These are phyloP conservation scores for Colletotrichum scovillei DNA, from an alignment of 2,329 filamentous ascomycete genomes.

Conservation along the genomic window DNA sequence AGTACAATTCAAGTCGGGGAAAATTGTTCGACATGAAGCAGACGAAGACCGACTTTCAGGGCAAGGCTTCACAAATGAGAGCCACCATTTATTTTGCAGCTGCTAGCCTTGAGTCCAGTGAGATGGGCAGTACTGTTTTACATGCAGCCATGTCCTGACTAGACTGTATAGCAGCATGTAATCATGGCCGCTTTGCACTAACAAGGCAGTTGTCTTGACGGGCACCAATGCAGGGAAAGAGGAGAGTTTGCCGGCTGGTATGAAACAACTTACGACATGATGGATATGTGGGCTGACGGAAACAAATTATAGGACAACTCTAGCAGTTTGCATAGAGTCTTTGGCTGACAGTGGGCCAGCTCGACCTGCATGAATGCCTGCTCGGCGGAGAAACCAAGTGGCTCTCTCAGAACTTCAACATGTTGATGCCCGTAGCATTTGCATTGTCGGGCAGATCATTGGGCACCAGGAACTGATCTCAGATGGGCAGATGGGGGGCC, in stretches of 20 bases:
- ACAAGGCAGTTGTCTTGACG: not conserved
- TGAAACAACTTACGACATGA: constrained; percentile 1
- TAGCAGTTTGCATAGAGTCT: not conserved
- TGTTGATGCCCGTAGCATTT: not conserved
- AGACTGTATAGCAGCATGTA: not conserved
- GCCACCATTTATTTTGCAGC: too few relatives aligned
- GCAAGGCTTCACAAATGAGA: too few relatives aligned
- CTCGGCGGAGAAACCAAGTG: not conserved
- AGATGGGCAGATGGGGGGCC: not conserved
- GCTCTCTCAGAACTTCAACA: not conserved
- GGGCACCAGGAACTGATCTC: not conserved
- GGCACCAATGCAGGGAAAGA: not conserved
- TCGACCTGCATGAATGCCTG: not conserved
- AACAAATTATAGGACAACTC: not conserved
- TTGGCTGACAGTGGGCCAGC: not conserved
- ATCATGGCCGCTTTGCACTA: not conserved
- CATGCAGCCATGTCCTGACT: not conserved
- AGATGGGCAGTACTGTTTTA: too few relatives aligned
- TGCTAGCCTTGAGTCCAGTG: too few relatives aligned
- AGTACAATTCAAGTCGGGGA: too few relatives aligned
- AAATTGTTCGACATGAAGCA: too few relatives aligned
- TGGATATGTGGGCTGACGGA: not conserved
- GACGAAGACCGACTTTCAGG: too few relatives aligned
- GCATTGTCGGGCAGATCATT: not conserved
- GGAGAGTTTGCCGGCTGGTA: not conserved